Conservation (phyloP, 1,139 yeast genomes). For the Blastobotrys persicus region DNA sequence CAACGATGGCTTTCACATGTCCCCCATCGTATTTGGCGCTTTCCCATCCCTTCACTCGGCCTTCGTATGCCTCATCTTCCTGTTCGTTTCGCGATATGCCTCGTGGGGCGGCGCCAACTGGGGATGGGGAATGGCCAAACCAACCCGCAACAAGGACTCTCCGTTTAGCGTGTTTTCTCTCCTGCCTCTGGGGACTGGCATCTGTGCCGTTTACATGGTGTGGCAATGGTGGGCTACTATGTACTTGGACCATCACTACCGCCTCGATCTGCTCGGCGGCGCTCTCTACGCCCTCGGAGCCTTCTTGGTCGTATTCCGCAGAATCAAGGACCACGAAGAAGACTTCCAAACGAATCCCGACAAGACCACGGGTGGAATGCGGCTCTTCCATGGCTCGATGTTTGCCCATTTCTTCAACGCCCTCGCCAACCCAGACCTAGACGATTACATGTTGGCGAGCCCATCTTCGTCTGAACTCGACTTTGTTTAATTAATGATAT, state of each 20-base stretch:
- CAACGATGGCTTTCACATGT: constrained; percentile 60
- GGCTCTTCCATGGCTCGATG: constrained; percentile 19
- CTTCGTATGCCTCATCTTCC: constrained; percentile 55
- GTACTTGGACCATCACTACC: constrained; percentile 69
- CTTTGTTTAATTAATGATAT: constrained; percentile 3
- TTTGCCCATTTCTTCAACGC: constrained; percentile 19
- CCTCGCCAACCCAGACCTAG: neutral
- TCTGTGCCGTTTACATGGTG: constrained; percentile 43
- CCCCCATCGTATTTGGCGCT: constrained; percentile 71
- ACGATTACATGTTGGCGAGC: constrained; percentile 6
- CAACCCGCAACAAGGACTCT: constrained; percentile 2
- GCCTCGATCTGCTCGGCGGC: constrained; percentile 58
- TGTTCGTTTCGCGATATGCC: constrained; percentile 44
- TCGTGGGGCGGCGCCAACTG: constrained; percentile 37
- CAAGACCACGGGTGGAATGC: constrained; percentile 25
- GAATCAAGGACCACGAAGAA: constrained; percentile 10
- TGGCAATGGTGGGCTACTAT: constrained; percentile 77
- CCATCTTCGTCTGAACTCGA: constrained; percentile 5
- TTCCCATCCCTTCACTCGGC: constrained; percentile 67
- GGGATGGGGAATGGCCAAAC: constrained; percentile 28
- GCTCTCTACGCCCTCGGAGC: constrained; percentile 48
- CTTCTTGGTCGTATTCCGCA: constrained; percentile 41
- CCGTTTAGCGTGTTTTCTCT: constrained; percentile 1
- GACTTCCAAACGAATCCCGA: constrained; percentile 27
- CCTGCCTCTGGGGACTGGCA: constrained; percentile 33